Evolutionary conservation across 2,329 filamentous ascomycete species (phyloP), one percentile per base, ranked within the genome.

Genomic region (Xylaria sp.): DNA sequence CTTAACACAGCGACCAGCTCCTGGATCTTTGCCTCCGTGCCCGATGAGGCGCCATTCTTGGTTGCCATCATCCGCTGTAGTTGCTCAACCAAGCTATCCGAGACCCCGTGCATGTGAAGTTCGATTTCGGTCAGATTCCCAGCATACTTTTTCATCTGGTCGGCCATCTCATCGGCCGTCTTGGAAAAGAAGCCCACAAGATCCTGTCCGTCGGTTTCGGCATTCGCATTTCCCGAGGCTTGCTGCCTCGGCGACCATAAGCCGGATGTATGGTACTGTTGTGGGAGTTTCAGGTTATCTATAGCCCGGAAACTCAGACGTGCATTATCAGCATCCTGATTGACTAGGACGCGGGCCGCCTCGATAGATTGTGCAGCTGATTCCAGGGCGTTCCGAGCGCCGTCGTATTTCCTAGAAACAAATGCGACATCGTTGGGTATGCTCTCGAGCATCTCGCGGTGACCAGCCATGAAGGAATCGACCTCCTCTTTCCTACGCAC

Each of bases 401-500:
- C 83, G 58, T 83, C 81, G 62, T 82, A 83, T 73, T 85, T 85
- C 71, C 82, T 80, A 4, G 77, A 75, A 18, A 85, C 80, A 63
- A 84, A 84, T 65, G 76, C 79, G 48, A 84, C 83, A 67, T 85
- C 83, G 65, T 78, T 77, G 20, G 83, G 83, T 58, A 85, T 83
- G 68, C 82, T 83, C 74, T 85, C 82, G 55, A 87, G 83, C 76
- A 86, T 86, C 65, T 84, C 82, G 44, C 83, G 86, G 73, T 89
- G 87, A 18, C 85, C 85, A 1, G 87, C 86, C 81, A 89, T 84
- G 77, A 89, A 90, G 20, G 89, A 88, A 71, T 92, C 90, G 66
- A 95, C 90, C 73, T 97, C 89, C 74, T 92, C 89, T 77, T 93
- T 91, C 80, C 91, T 91, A 67, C 87, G 86, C 76, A 97, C 94